Conservation (phyloP, 78 protist species). For the Emiliania huxleyi region DNA sequence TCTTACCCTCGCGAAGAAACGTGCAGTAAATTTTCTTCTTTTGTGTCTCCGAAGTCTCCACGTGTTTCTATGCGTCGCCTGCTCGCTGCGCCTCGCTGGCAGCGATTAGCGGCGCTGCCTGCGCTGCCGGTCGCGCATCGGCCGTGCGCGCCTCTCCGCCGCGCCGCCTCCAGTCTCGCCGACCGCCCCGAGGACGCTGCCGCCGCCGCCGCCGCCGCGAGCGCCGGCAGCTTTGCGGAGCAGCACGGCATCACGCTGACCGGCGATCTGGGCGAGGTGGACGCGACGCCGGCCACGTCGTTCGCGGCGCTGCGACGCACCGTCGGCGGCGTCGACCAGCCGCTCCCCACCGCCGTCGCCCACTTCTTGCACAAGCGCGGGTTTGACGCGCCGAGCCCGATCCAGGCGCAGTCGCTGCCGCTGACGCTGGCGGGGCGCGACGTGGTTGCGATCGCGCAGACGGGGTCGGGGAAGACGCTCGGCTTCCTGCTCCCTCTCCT, state of each 20-base stretch:
- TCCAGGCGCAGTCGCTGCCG: neutral
- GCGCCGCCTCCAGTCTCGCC: too few relatives aligned
- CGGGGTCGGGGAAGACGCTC: slow-evolving; percentile 98
- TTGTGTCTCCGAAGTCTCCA: too few relatives aligned
- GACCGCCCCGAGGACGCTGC: too few relatives aligned
- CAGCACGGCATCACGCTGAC: neutral
- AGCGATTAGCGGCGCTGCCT: too few relatives aligned
- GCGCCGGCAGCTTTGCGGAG: too few relatives aligned
- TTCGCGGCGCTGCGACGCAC: neutral
- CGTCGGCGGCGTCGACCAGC: neutral
- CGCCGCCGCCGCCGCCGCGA: too few relatives aligned
- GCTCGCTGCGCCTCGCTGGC: too few relatives aligned
- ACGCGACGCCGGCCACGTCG: neutral
- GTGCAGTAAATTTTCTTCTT: too few relatives aligned
- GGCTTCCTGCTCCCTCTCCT: slow-evolving; percentile 64
- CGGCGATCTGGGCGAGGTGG: neutral
- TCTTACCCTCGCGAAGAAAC: too few relatives aligned
- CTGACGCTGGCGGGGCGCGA: slow-evolving; percentile 47
- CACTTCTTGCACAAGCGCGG: neutral
- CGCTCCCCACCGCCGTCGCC: neutral
- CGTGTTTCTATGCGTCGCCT: too few relatives aligned
- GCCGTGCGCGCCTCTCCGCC: too few relatives aligned
- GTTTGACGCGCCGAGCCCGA: neutral
- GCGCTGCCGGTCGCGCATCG: too few relatives aligned
- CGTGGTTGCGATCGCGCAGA: slow-evolving; percentile 86